A percentile compares a stretch with the other conserved stretches of the same genome.
phyloP scores from a whole-genome alignment of 306 rosid species.

The Acacia acuminata region DNA sequence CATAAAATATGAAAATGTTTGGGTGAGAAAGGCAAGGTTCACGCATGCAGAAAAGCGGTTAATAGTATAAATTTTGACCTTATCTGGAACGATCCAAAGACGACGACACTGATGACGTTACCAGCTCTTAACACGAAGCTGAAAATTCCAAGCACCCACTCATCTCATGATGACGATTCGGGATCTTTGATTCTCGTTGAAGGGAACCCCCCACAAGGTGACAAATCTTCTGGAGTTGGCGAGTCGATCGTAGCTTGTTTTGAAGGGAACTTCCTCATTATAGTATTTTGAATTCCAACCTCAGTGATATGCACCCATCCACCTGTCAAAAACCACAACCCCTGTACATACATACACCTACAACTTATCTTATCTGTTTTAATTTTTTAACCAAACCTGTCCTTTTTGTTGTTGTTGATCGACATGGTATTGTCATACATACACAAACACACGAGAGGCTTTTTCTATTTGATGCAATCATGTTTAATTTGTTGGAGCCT shows the following conservation, averaged over 20 bases:
- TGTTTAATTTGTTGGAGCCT: neutral
- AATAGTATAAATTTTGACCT: constrained; percentile 10
- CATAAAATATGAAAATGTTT: neutral
- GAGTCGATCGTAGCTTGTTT: constrained; percentile 9
- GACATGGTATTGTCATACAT: neutral
- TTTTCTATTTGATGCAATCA: neutral
- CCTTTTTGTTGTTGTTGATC: neutral
- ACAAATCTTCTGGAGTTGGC: constrained; percentile 18
- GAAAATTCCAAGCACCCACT: constrained; percentile 16
- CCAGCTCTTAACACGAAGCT: neutral
- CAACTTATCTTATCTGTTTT: neutral
- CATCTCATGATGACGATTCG: neutral
- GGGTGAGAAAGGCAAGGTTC: constrained; percentile 11
- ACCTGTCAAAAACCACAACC: neutral
- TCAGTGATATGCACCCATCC: neutral
- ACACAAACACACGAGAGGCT: neutral
- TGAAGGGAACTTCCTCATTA: neutral
- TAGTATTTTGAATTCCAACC: neutral
- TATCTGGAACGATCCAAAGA: neutral
- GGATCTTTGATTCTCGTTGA: neutral
- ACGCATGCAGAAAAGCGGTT: neutral
- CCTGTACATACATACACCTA: neutral
- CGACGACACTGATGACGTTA: constrained; percentile 28
- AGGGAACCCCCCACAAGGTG: neutral
- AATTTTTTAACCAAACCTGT: neutral